Percentiles rank a stretch among this genome's conserved stretches.
phyloP scores from a whole-genome alignment of 495 filamentous ascomycete species.

The Paragyromitra xinjiangensis region DNA sequence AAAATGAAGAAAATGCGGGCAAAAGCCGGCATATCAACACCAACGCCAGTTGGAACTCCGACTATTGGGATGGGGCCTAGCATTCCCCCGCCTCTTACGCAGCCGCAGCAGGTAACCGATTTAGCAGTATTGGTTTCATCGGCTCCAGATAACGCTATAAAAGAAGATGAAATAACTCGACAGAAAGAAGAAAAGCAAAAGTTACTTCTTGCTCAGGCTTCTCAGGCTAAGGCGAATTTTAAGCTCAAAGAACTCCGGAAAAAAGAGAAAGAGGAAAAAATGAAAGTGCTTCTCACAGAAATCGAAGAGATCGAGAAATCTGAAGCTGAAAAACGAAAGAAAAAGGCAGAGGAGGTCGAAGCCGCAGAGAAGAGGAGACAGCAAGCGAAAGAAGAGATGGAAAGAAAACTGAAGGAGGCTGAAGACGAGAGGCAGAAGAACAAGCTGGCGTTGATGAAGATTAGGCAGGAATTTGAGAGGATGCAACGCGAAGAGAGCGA shows the following conservation, averaged over 20 bases:
- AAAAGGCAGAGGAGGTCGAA: slow-evolving; percentile 57
- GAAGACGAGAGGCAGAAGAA: slow-evolving; percentile 58
- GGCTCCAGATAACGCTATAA: slow-evolving; percentile 33
- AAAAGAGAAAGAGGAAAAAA: slow-evolving; percentile 48
- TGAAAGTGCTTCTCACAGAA: slow-evolving; percentile 50
- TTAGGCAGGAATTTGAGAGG: slow-evolving; percentile 48
- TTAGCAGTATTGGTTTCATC: slow-evolving; percentile 28
- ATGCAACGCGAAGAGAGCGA: slow-evolving; percentile 50
- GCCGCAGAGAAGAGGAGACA: slow-evolving; percentile 60
- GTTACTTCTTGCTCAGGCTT: slow-evolving; percentile 29
- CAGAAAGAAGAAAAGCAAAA: slow-evolving; percentile 29
- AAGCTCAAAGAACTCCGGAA: slow-evolving; percentile 45
- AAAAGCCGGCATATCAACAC: slow-evolving; percentile 58
- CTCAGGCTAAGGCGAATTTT: slow-evolving; percentile 28
- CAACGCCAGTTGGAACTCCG: slow-evolving; percentile 53
- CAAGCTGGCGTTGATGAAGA: slow-evolving; percentile 49
- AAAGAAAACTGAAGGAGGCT: slow-evolving; percentile 63
- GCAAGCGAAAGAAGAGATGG: slow-evolving; percentile 67
- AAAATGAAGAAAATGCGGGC: slow-evolving; percentile 66
- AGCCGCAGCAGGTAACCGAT: slow-evolving; percentile 48
- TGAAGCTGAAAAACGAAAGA: slow-evolving; percentile 66
- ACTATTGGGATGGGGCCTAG: slow-evolving; percentile 48
- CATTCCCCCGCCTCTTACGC: slow-evolving; percentile 39
- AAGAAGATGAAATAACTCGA: slow-evolving; percentile 25
- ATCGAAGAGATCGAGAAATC: slow-evolving; percentile 67